A percentile compares a stretch with the other conserved stretches of the same genome.
Conservation (phyloP, 495 filamentous ascomycete genomes). For the Aspergillus affinis region DNA sequence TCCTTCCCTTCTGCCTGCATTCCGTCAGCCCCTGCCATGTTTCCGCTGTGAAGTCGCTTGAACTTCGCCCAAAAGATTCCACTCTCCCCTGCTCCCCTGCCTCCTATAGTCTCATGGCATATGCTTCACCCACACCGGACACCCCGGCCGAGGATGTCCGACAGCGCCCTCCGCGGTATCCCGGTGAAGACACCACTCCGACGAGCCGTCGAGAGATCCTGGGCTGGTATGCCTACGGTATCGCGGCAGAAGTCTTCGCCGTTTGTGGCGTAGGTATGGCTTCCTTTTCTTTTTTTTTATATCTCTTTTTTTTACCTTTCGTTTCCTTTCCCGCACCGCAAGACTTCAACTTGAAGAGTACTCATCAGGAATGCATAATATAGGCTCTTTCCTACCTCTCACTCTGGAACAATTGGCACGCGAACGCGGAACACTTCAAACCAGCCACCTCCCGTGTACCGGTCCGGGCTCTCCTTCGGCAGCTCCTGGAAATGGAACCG, state of each 20-base stretch:
- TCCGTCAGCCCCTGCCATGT: neutral
- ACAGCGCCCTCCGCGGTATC: slow-evolving; percentile 54
- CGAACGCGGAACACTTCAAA: slow-evolving; percentile 73
- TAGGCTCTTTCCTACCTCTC: slow-evolving; percentile 86
- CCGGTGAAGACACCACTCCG: slow-evolving; percentile 77
- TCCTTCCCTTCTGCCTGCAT: neutral
- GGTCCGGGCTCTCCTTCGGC: slow-evolving; percentile 22
- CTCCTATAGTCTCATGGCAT: slow-evolving; percentile 24
- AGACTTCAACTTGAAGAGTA: neutral
- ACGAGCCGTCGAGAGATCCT: slow-evolving; percentile 77
- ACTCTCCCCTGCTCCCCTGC: slow-evolving; percentile 17
- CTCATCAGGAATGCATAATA: neutral
- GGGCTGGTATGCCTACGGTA: slow-evolving; percentile 89
- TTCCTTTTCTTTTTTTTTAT: neutral
- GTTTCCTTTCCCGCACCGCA: neutral
- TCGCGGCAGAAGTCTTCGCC: slow-evolving; percentile 89
- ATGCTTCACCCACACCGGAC: slow-evolving; percentile 14
- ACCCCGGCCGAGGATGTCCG: slow-evolving; percentile 25
- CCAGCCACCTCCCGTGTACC: slow-evolving; percentile 44
- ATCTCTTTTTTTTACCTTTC: neutral
- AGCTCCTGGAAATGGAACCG: slow-evolving; percentile 50
- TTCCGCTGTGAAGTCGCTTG: neutral
- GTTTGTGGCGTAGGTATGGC: slow-evolving; percentile 68
- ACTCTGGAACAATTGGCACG: slow-evolving; percentile 84
- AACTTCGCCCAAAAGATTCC: neutral